Percentiles rank a stretch among this genome's conserved stretches.
These are phyloP conservation scores for Talaromyces wortmannii DNA, from an alignment of 495 filamentous ascomycete species.

Conservation along the genomic window DNA sequence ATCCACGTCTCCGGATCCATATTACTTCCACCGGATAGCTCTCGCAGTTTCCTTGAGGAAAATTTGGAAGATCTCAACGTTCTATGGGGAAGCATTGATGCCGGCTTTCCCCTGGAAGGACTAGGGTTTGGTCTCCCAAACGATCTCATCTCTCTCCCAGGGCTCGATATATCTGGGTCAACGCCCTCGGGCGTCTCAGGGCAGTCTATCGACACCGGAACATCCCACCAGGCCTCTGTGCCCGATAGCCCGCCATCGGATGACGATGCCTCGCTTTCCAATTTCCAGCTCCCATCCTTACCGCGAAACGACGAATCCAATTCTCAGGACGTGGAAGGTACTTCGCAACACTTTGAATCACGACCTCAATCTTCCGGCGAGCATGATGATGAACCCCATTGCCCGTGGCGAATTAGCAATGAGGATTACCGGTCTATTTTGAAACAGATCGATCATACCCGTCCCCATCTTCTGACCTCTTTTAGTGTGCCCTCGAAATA, in stretches of 20 bases:
- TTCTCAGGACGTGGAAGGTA: slow-evolving; percentile 1
- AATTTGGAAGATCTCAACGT: slow-evolving; percentile 2
- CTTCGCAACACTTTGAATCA: not conserved
- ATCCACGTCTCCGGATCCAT: not conserved
- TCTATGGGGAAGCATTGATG: not conserved
- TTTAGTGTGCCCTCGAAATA: slow-evolving; percentile 1
- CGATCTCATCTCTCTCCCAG: slow-evolving; percentile 1
- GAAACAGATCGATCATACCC: not conserved
- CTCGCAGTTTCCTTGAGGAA: slow-evolving; percentile 1
- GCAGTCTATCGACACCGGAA: not conserved
- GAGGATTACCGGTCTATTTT: not conserved
- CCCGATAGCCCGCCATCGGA: slow-evolving; percentile 1
- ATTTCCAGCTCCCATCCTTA: slow-evolving; percentile 2
- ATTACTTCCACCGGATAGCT: not conserved
- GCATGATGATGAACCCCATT: not conserved
- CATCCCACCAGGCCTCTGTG: not conserved
- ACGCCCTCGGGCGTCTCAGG: not conserved
- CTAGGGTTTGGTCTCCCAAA: slow-evolving; percentile 1
- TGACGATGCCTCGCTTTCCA: slow-evolving; percentile 2
- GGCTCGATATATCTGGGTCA: not conserved
- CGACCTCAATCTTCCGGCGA: not conserved
- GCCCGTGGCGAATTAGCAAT: slow-evolving; percentile 2
- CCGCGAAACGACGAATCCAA: slow-evolving; percentile 3
- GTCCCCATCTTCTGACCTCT: not conserved
- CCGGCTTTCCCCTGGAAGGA: slow-evolving; percentile 2